Evolutionary conservation across 805 yeast genomes (phyloP), one percentile per base, ranked within the genome.

Genomic region (Hanseniaspora thailandica): DNA sequence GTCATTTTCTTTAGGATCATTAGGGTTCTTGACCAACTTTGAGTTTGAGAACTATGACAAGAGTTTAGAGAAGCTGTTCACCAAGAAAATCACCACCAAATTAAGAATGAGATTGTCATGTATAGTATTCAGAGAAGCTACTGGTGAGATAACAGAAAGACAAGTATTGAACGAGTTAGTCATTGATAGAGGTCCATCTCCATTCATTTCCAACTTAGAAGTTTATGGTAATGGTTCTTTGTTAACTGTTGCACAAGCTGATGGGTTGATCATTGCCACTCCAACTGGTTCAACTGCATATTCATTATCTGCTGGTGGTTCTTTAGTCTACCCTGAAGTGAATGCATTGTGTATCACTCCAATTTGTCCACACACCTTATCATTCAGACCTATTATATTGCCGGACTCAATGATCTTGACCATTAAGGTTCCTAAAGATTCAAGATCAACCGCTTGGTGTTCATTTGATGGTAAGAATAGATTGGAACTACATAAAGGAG

Each of bases 281-380:
- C 97, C 97, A 3, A 88, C 97, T 0, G 97, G 97, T 0, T 87
- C 96, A 1, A 90, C 97, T 0, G 97, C 97, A 0, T 90, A 90
- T 66, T 88, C 96, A 0, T 71, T 90, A 47, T 83, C 95, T 43
- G 97, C 97, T 0, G 97, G 97, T 13, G 97, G 97, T 1, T 83
- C 96, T 0, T 74, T 90, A 47, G 95, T 90, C 4, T 96, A 89
- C 61, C 97, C 97, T 0, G 88, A 86, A 31, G 95, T 90, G 15
- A 83, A 88, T 56, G 96, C 96, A 9, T 85, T 89, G 30, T 81
- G 88, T 54, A 88, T 90, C 6, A 88, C 97, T 0, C 97, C 97
- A 0, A 88, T 90, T 55, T 90, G 97, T 64, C 97, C 97, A 1
- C 97, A 90, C 63, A 87, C 97, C 0, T 73, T 90, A 45, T 85